A percentile compares a stretch with the other conserved stretches of the same genome.
phyloP scores from a whole-genome alignment of 2,329 filamentous ascomycete genomes.

The Leptographium galeiforme region DNA sequence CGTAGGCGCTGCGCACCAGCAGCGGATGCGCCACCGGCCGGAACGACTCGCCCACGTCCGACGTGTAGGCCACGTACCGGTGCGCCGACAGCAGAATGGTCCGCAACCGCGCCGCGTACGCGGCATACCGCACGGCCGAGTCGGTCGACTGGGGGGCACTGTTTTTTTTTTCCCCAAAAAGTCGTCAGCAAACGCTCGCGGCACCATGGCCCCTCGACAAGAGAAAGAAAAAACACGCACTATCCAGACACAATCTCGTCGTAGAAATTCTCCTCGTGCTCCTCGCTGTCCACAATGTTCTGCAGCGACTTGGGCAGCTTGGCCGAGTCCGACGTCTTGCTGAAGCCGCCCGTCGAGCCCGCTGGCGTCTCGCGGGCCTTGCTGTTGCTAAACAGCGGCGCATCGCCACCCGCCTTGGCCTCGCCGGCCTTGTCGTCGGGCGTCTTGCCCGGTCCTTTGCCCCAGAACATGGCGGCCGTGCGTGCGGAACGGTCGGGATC shows the following conservation, averaged over 20 bases:
- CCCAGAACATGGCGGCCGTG: constrained; percentile 28
- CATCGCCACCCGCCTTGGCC: constrained; percentile 14
- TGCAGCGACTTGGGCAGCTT: constrained; percentile 43
- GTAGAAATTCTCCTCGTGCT: constrained; percentile 59
- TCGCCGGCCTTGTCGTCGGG: constrained; percentile 14
- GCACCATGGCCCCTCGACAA: background rate
- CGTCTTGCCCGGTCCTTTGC: constrained; percentile 17
- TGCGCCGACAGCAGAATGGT: constrained; percentile 85
- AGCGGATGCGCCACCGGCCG: constrained; percentile 80
- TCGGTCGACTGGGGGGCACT: constrained; percentile 72
- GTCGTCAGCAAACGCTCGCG: background rate
- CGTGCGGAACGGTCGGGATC: background rate
- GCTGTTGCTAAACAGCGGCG: background rate
- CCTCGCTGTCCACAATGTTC: constrained; percentile 41
- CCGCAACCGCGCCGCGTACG: constrained; percentile 72
- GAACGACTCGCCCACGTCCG: constrained; percentile 92
- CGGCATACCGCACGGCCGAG: constrained; percentile 76
- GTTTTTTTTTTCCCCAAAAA: background rate
- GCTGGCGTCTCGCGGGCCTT: background rate
- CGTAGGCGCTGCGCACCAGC: constrained; percentile 73
- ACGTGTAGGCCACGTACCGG: constrained; percentile 93
- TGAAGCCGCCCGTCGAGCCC: constrained; percentile 19
- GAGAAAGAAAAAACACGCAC: constrained; percentile 34
- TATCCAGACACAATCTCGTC: constrained; percentile 67
- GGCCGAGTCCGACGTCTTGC: constrained; percentile 4